Conservation (phyloP, 345 rosid species). For the Eucalyptus cladocalyx region DNA sequence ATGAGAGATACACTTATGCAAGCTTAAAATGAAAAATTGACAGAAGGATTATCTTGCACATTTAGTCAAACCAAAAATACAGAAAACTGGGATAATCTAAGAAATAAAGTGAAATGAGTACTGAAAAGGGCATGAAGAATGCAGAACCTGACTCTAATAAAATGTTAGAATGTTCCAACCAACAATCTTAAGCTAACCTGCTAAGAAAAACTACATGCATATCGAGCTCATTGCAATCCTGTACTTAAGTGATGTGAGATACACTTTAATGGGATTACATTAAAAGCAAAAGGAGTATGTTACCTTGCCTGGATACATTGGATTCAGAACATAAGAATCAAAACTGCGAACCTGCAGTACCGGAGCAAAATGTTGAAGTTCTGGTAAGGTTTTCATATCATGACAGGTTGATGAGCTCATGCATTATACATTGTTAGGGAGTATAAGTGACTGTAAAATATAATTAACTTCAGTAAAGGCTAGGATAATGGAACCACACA, state of each 20-base stretch:
- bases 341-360: slow-evolving; percentile 70
- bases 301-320: slow-evolving; percentile 89
- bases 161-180: neutral
- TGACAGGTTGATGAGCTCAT: neutral
- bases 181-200: neutral
- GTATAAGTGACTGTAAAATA: neutral
- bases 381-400: neutral
- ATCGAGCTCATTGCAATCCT: neutral
- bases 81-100: neutral
- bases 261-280: neutral
- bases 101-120: neutral
- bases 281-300: neutral
- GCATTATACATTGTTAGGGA: neutral
- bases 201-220: neutral
- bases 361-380: neutral
- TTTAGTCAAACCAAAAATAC: neutral
- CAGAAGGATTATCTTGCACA: neutral
- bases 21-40: neutral
- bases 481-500: neutral
- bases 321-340: slow-evolving; percentile 58
- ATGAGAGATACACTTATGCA: neutral
- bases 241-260: neutral
- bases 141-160: neutral
- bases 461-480: neutral
- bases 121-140: neutral